Evolutionary conservation across 208 protist genomes (phyloP).

Genomic region (Crithidia expoeki): DNA sequence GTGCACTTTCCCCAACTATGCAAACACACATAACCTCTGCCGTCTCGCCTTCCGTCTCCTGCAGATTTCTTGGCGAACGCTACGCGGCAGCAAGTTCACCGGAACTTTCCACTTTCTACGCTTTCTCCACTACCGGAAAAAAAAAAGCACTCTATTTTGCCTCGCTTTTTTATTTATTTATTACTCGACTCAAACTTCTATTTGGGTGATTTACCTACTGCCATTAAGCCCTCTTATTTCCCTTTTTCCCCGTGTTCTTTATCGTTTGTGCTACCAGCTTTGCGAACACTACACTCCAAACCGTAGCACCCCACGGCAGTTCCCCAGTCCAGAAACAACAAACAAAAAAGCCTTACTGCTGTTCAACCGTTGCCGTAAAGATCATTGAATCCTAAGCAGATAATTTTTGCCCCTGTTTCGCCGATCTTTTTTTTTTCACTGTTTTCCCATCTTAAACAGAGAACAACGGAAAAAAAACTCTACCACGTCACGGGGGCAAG

Average conservation of each 20-base stretch:
- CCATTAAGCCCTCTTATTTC: not conserved
- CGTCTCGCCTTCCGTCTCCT: not conserved
- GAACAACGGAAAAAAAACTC: not conserved
- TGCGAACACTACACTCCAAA: conserved; percentile 2
- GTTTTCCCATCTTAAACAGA: too few relatives aligned
- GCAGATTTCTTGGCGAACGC: not conserved
- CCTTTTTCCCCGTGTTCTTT: not conserved
- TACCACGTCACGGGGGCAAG: not conserved
- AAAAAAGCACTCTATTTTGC: not conserved
- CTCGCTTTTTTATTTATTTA: not conserved
- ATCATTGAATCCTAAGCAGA: not conserved
- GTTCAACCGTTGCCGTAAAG: not conserved
- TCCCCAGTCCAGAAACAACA: not conserved
- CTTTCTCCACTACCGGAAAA: not conserved
- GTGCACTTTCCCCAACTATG: too few relatives aligned
- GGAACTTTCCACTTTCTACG: conserved; percentile 2
- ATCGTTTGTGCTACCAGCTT: not conserved
- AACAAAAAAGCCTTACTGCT: not conserved
- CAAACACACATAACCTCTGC: not conserved
- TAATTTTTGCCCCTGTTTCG: not conserved
- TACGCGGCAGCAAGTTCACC: not conserved
- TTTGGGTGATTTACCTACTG: not conserved
- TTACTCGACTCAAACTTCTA: not conserved
- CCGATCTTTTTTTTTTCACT: not conserved
- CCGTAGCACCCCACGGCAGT: not conserved